phyloP scores from a whole-genome alignment of 2,329 filamentous ascomycete species.

The Anthostomella pinea region DNA sequence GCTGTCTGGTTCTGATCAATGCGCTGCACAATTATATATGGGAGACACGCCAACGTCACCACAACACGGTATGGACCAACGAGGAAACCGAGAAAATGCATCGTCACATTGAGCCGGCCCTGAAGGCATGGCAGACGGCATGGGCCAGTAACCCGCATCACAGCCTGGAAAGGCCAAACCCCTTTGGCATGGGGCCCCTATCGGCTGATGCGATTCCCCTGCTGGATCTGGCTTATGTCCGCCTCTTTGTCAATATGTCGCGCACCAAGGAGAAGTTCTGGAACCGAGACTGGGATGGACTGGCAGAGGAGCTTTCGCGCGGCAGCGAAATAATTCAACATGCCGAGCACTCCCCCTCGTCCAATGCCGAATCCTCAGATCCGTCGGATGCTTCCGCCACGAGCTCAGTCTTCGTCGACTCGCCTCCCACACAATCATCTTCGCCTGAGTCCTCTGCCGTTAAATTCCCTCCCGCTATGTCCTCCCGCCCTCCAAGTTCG shows the following conservation, averaged over 20 bases:
- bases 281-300: constrained; percentile 88
- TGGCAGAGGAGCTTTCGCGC: constrained; percentile 81
- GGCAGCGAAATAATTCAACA: constrained; percentile 75
- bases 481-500: constrained; percentile 27
- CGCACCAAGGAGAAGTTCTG: constrained; percentile 91
- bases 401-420: constrained; percentile 48
- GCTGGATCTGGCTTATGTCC: constrained; percentile 86
- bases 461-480: constrained; percentile 33
- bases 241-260: constrained; percentile 89
- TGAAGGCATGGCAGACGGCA: constrained; percentile 90
- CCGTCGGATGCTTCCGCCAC: constrained; percentile 45
- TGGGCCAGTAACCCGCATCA: constrained; percentile 87
- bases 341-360: constrained; percentile 59
- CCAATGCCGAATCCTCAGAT: constrained; percentile 47
- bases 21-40: constrained; percentile 97
- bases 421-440: constrained; percentile 50
- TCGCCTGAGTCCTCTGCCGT: constrained; percentile 44
- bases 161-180: constrained; percentile 79
- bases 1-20: constrained; percentile 87
- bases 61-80: constrained; percentile 83
- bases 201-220: constrained; percentile 89
- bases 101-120: constrained; percentile 85
- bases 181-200: constrained; percentile 75
- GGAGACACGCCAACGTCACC: constrained; percentile 90
- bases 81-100: constrained; percentile 97